A percentile compares a stretch with the other conserved stretches of the same genome.
Evolutionary conservation across 331 rosid species (phyloP).

Genomic region (Malus hybrid): DNA sequence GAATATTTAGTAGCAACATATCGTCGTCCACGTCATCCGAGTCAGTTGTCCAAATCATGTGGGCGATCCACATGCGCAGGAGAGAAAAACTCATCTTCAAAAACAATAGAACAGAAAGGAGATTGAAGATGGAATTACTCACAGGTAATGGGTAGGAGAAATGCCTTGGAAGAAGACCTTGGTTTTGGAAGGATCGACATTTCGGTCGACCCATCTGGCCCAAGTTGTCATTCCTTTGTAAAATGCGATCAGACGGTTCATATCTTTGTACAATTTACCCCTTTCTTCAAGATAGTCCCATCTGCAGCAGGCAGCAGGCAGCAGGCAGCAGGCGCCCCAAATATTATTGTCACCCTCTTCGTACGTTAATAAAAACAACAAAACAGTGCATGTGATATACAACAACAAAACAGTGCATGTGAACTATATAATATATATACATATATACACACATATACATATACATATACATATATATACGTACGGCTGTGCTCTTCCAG

Average conservation of each 20-base stretch:
- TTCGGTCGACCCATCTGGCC: slow-evolving; percentile 79
- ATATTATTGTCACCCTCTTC: too few species aligned
- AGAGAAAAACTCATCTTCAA: neutral
- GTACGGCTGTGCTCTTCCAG: slow-evolving; percentile 83
- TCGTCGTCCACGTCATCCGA: too few species aligned
- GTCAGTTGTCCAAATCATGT: neutral
- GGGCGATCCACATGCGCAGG: neutral
- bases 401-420: neutral
- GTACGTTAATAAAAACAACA: neutral
- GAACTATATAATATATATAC: too few species aligned
- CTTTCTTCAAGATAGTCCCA: slow-evolving; percentile 77
- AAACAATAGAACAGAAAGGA: neutral
- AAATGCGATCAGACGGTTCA: slow-evolving; percentile 69
- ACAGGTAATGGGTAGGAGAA: slow-evolving; percentile 91
- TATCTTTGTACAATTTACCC: slow-evolving; percentile 59
- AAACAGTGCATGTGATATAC: too few species aligned
- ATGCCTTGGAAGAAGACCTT: slow-evolving; percentile 89
- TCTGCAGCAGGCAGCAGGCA: slow-evolving; percentile 21
- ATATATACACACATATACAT: too few species aligned
- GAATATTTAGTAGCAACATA: too few species aligned
- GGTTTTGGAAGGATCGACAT: slow-evolving; percentile 67
- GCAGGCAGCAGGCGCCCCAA: neutral
- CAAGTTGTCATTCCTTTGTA: slow-evolving; percentile 90
- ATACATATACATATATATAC: neutral
- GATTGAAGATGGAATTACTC: slow-evolving; percentile 19